Conservation (phyloP, 2,329 filamentous ascomycete genomes). For the Dryadomyces quercivorus region DNA sequence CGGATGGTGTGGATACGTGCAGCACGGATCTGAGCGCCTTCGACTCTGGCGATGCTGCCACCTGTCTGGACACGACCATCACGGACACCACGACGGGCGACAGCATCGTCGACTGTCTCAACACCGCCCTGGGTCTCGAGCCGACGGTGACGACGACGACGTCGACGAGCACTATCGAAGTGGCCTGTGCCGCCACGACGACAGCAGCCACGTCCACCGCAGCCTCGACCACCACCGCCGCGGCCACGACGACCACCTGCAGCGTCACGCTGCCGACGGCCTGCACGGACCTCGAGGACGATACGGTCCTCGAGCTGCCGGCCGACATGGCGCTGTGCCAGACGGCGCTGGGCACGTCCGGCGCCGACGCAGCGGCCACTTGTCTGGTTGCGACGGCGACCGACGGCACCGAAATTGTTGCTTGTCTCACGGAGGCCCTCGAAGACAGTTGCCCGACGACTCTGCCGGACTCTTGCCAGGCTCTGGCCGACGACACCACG, state of each 20-base stretch:
- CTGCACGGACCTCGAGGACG: conserved; percentile 2
- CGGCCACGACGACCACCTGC: conserved; percentile 1
- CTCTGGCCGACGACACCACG: background rate
- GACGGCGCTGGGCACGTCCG: conserved; percentile 17
- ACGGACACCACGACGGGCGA: background rate
- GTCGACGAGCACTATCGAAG: background rate
- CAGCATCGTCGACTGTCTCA: background rate
- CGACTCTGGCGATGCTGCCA: background rate
- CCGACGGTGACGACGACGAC: background rate
- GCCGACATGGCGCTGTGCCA: conserved; percentile 17
- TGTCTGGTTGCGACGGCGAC: conserved; percentile 5
- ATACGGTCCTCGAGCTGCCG: conserved; percentile 7
- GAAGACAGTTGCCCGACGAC: conserved; percentile 5
- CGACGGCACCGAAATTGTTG: conserved; percentile 4
- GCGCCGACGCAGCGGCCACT: conserved; percentile 7
- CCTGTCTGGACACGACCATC: background rate
- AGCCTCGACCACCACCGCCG: no score
- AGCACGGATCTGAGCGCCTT: background rate
- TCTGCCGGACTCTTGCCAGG: conserved; percentile 9
- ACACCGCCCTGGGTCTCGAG: background rate
- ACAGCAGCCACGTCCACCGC: background rate
- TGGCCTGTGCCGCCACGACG: conserved; percentile 1
- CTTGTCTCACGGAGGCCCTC: conserved; percentile 6
- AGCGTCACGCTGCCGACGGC: background rate
- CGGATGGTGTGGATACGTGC: background rate